phyloP scores from a whole-genome alignment of 208 protist species.

The Trypanosoma mega region DNA sequence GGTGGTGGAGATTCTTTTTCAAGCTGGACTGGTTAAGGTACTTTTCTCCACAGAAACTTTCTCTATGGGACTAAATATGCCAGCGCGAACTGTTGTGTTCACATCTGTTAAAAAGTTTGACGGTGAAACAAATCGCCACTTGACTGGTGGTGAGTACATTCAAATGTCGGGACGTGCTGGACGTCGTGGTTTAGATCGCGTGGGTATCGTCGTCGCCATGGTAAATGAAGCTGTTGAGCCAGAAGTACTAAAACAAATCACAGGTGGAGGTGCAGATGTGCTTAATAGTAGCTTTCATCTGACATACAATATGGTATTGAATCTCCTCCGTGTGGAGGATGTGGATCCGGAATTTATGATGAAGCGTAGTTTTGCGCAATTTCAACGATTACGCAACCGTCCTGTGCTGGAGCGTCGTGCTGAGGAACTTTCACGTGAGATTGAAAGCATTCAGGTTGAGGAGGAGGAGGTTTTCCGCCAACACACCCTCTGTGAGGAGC shows the following conservation, averaged over 20 bases:
- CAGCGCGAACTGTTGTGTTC: conserved; percentile 99
- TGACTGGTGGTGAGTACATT: conserved; percentile 98
- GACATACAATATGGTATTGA: conserved; percentile 99
- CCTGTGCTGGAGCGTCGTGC: conserved; percentile 79
- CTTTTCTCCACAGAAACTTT: conserved; percentile 99
- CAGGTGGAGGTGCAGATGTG: conserved; percentile 92
- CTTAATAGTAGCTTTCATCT: conserved; percentile 97
- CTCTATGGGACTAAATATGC: conserved; percentile 99
- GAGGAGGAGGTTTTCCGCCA: conserved; percentile 83
- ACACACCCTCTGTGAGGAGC: conserved; percentile 79
- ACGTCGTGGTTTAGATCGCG: conserved; percentile 98
- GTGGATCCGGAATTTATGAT: conserved; percentile 98
- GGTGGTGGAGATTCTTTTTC: conserved; percentile 99
- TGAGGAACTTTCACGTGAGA: conserved; percentile 52
- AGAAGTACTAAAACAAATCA: conserved; percentile 91
- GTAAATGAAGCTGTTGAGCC: conserved; percentile 97
- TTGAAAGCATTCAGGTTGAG: conserved; percentile 61
- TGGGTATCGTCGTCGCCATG: conserved; percentile 99
- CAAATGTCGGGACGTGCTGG: conserved; percentile 99
- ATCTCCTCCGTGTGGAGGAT: conserved; percentile 97
- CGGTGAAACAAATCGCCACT: conserved; percentile 94
- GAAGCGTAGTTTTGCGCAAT: conserved; percentile 97
- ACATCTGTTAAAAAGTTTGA: conserved; percentile 99
- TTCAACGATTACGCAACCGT: conserved; percentile 91
- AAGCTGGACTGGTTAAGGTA: conserved; percentile 98